Base-by-base conservation (phyloP, 1,284 basidiomycete species). In the Cutaneotrichosporon mucoides region DNA sequence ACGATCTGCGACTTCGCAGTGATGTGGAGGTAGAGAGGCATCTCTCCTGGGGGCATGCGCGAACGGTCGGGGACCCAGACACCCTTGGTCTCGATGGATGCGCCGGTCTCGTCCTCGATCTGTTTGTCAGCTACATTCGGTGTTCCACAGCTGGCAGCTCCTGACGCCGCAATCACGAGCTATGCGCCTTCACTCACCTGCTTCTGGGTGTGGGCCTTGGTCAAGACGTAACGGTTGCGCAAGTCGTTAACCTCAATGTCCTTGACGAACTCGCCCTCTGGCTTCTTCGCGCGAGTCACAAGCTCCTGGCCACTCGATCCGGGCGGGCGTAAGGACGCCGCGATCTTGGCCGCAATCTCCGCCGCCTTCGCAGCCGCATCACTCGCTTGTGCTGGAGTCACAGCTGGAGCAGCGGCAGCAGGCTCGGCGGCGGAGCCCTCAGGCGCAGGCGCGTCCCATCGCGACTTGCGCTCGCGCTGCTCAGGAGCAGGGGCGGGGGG, bases 201-300 rank as follows among this genome's bases (percentile, higher is more conserved):
- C 62, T 88, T 82, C 76, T 98, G 95, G 1, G 94, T 98, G 36
- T 88, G 84, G 2, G 91, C 90, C 76, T 92, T 96, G 46, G 96
- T 99, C 70, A 99, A 81, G 75, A 98, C 81, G 78, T 99, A 99
- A 61, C 95, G 84, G 79, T 99, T 99, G 69, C 94, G 82, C 59
- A 95, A 83, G 79, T 99, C 96, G 78, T 99, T 98, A 77, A 99
- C 96, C 75, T 98, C 94, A 62, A 99, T 91, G 75, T 97, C 92
- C 68, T 90, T 85, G 12, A 86, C 87, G 70, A 88, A 97, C 54
- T 90, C 90, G 45, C 84, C 89, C 64, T 93, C 90, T 61, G 90
- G 85, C 5, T 83, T 82, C 24, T 58, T 58, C 69, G 89, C 88
- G 74, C 82, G 85, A 67, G 77, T 77, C 36, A 82, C 82, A 47